Percentiles rank a stretch among this genome's conserved stretches.
phyloP scores from a whole-genome alignment of 768 basidiomycete species.

The Astraeus odoratus region DNA sequence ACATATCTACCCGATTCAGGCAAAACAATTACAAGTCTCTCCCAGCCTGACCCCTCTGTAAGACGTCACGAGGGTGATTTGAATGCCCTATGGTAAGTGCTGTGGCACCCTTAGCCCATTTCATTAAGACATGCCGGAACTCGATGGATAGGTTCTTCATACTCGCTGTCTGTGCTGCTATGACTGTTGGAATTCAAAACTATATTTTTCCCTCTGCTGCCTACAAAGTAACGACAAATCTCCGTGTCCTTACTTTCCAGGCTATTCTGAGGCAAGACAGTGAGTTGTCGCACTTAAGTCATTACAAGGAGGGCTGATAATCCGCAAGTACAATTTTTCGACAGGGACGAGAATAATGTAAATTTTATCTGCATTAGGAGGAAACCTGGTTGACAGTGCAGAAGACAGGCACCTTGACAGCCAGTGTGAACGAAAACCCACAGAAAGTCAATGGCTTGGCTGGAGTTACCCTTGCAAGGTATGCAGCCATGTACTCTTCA shows the following conservation, averaged over 20 bases:
- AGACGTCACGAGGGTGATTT: conserved; percentile 30
- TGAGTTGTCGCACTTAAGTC: too few relatives aligned
- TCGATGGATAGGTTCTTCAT: conserved; percentile 56
- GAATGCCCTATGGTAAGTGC: conserved; percentile 56
- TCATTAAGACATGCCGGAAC: too few relatives aligned
- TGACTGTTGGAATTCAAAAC: conserved; percentile 60
- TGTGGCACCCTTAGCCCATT: not conserved
- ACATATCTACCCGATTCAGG: not conserved
- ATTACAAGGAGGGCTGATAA: too few relatives aligned
- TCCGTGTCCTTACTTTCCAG: conserved; percentile 68
- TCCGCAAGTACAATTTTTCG: conserved; percentile 90
- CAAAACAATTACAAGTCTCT: not conserved
- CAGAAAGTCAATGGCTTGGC: conserved; percentile 87
- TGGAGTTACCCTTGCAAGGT: conserved; percentile 81
- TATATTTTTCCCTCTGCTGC: conserved; percentile 64
- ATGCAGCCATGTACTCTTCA: conserved; percentile 17
- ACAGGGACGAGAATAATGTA: conserved; percentile 76
- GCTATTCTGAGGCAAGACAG: conserved; percentile 86
- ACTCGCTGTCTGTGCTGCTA: conserved; percentile 63
- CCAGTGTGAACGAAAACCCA: conserved; percentile 75
- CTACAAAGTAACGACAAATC: conserved; percentile 57
- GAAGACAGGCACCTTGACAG: conserved; percentile 75
- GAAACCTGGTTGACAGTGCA: not conserved
- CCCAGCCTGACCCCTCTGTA: not conserved
- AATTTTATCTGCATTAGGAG: conserved; percentile 15